Base-by-base conservation (phyloP, 108 stramenopile species). In the Cyclostephanos tholiformis region DNA sequence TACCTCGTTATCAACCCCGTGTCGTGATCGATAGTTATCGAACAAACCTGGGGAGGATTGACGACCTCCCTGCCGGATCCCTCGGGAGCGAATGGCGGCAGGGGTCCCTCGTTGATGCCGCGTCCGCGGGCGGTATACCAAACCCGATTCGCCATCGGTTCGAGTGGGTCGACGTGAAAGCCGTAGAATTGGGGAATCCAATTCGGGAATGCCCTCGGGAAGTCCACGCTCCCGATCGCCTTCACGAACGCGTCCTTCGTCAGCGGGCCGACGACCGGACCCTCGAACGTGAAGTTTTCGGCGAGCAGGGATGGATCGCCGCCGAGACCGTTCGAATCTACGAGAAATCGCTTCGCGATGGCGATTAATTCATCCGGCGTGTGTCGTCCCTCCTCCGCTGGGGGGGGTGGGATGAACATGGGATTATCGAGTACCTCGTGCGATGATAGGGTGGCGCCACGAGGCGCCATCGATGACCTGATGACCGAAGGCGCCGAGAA, bases 191-290 rank as follows among this genome's bases (percentile, higher is more conserved):
- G 29, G 26, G 77, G 68, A 16, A 50, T 26, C 57, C 72, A 48
- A 55, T 83, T 69, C 43, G 84, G 86, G 80, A 86, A 89, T 2
- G 79, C 50, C 4, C 72, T 63, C 7, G 79, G 39, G 36, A 89
- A 55, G 23, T 82, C 58, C 65, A 86, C 86, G 6, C 25, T 52
- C 0, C 25, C 65, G 17, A 87, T 51, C 7, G 88, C 84, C 5
- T 63, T 22, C 26, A 86, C 14, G 73, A 79, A 89, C 60, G 71
- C 86, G 8, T 76, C 69, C 57, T 72, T 76, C 22, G 46, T 62
- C 17, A 89, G 39, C 0, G 88, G 88, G 0, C 88, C 88, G 17
- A 89, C 84, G 12, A 86, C 84, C 39, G 88, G 55, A n/a, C 75
- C 84, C 44, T 71, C 65, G 63, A 89, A 89, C 62, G 83, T 72